These are phyloP conservation scores for Pneumocystis jirovecii DNA, from an alignment of 1,139 yeast species.

Conservation along the genomic window DNA sequence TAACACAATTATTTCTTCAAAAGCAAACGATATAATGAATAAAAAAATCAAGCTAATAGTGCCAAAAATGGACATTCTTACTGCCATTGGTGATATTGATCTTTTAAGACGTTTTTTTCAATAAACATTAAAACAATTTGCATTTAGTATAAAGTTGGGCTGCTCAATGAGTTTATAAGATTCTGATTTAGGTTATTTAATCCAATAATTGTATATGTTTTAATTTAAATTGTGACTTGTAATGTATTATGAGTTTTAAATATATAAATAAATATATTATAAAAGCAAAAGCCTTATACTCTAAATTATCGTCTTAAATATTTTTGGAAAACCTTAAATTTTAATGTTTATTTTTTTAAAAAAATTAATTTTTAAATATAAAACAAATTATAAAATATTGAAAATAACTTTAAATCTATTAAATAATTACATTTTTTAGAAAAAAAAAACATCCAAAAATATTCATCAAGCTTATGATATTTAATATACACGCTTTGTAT, in stretches of 20 bases:
- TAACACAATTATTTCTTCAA: slow-evolving; percentile 17
- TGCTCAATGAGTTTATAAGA: background rate
- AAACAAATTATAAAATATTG: background rate
- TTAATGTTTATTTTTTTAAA: too few relatives aligned
- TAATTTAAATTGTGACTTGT: background rate
- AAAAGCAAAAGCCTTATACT: too few relatives aligned
- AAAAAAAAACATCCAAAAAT: background rate
- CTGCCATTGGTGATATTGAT: slow-evolving; percentile 28
- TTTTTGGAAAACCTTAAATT: too few relatives aligned
- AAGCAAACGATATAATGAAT: slow-evolving; percentile 21
- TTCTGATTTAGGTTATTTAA: slow-evolving; percentile 6
- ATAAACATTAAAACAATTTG: background rate
- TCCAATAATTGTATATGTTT: background rate
- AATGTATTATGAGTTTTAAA: background rate
- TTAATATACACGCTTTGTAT: background rate
- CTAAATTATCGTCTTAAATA: too few relatives aligned
- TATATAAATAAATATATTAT: background rate
- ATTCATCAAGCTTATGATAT: background rate
- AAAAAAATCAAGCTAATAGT: slow-evolving; percentile 21
- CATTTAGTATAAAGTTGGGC: slow-evolving; percentile 7
- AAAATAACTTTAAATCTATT: background rate
- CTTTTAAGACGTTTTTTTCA: slow-evolving; percentile 25
- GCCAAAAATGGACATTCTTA: slow-evolving; percentile 29
- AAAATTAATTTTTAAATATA: background rate
- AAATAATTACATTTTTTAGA: background rate